phyloP scores from a whole-genome alignment of 1,139 yeast genomes.

The Candida sp. region DNA sequence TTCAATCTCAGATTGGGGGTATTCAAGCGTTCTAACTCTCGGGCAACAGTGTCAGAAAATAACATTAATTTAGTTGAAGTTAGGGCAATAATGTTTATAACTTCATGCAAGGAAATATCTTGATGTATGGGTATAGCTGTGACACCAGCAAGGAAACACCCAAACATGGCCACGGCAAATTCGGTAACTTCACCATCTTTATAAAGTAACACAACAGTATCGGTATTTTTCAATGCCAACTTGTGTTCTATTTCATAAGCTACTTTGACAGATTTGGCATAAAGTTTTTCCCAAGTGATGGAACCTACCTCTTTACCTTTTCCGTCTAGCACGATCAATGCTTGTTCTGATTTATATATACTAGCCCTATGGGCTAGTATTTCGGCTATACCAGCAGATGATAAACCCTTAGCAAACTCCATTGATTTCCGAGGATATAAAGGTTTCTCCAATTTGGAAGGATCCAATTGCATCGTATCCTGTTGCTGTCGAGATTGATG shows the following conservation, averaged over 20 bases:
- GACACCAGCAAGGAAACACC: constrained; percentile 90
- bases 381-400: constrained; percentile 7
- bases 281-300: constrained; percentile 89
- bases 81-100: constrained; percentile 64
- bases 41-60: constrained; percentile 75
- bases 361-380: constrained; percentile 73
- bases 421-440: constrained; percentile 52
- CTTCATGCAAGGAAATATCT: constrained; percentile 63
- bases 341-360: constrained; percentile 62
- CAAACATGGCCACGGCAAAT: constrained; percentile 80
- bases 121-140: constrained; percentile 93
- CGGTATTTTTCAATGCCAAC: constrained; percentile 67
- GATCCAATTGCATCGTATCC: constrained; percentile 23
- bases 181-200: constrained; percentile 84
- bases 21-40: constrained; percentile 59
- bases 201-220: constrained; percentile 79
- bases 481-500: constrained; percentile 32
- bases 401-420: constrained; percentile 13
- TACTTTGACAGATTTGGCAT: constrained; percentile 78
- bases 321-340: constrained; percentile 67
- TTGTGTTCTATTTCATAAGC: constrained; percentile 84
- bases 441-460: constrained; percentile 49
- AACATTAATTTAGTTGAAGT: constrained; percentile 79
- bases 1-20: constrained; percentile 30
- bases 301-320: constrained; percentile 77